These are phyloP conservation scores for Yarrowia divulgata DNA, from an alignment of 805 yeast genomes.

Conservation along the genomic window DNA sequence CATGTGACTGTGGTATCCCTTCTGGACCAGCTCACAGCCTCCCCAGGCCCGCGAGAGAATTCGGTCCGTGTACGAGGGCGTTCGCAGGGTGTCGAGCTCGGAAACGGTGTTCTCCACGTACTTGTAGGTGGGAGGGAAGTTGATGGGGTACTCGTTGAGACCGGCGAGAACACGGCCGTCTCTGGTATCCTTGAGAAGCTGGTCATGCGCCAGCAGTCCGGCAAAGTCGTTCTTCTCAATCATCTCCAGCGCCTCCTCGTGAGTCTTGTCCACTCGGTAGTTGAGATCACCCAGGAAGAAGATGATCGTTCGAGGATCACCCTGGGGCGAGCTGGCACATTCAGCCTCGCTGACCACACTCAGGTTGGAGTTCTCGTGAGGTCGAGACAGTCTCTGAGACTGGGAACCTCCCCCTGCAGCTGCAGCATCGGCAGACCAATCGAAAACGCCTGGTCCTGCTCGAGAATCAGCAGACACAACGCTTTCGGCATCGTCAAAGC, in stretches of 20 bases:
- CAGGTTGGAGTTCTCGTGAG: constrained; percentile 11
- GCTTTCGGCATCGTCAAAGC: constrained; percentile 1
- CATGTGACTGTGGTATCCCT: constrained; percentile 46
- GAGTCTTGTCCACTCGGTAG: constrained; percentile 54
- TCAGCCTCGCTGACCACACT: constrained; percentile 3
- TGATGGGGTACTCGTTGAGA: constrained; percentile 58
- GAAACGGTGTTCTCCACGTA: constrained; percentile 45
- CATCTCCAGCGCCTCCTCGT: constrained; percentile 48
- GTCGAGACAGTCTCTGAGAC: neutral
- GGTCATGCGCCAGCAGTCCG: constrained; percentile 55
- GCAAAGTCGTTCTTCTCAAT: constrained; percentile 49
- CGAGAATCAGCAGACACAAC: neutral
- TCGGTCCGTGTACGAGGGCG: constrained; percentile 69
- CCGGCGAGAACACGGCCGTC: constrained; percentile 53
- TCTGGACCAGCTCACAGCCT: constrained; percentile 42
- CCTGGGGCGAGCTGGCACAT: neutral
- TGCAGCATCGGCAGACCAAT: neutral
- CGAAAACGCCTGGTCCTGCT: neutral
- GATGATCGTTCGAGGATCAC: constrained; percentile 40
- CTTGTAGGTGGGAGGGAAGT: constrained; percentile 65
- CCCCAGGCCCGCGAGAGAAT: constrained; percentile 46
- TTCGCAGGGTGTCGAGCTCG: constrained; percentile 49
- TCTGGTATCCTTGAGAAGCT: constrained; percentile 52
- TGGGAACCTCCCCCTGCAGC: neutral
- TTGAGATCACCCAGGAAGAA: constrained; percentile 64